Base-by-base conservation (phyloP, 2,329 filamentous ascomycete species). In the Ophiostoma montium region DNA sequence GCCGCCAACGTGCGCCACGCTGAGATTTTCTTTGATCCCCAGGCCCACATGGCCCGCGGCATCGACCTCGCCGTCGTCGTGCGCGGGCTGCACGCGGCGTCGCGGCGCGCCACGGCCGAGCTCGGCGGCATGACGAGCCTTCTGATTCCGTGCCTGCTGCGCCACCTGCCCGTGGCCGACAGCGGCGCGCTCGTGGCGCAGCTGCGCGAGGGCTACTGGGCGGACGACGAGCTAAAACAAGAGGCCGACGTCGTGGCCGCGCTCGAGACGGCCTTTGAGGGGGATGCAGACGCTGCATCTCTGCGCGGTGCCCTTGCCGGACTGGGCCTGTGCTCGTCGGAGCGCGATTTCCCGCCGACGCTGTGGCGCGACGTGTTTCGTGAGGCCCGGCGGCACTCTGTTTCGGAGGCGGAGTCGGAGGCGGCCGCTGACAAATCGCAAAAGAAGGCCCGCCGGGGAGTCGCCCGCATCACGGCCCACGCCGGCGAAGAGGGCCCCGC, bases 21-120 rank as follows among this genome's bases (percentile, higher is more conserved):
- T 13, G 84, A 89, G 62, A 72, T 87, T 55, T 89, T 87, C 67
- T 88, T 89, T 65, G 85, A 89, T 61, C 84, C 84, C 2, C 84
- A 89, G 63, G 82, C 81, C 1, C 85, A 89, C 62, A 73, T 77
- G 5, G 66, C 65, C 12, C 73, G 83, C 16, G 80, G 80, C 5
- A 65, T 89, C 3, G 56, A 69, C 8, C 82, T 85, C 59, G 66
- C 71, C 15, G 80, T 75, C 2, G 72, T 88, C 19, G 70, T 87
- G 3, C 60, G 63, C 3, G 85, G 84, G 3, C 78, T 86, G 57
- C 66, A 65, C 0, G 68, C 69, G 1, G 84, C 80, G 1, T 74
- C 79, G 56, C 59, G 64, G 48, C 71, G 76, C 19, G 84, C 84
- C 1, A 67, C 77, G 57, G 61, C 61, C 44, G 76, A 84, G 52